Evolutionary conservation across 75 land plant genomes (phyloP), one percentile per base, ranked within the genome.

Genomic region (Azolla pinnata): DNA sequence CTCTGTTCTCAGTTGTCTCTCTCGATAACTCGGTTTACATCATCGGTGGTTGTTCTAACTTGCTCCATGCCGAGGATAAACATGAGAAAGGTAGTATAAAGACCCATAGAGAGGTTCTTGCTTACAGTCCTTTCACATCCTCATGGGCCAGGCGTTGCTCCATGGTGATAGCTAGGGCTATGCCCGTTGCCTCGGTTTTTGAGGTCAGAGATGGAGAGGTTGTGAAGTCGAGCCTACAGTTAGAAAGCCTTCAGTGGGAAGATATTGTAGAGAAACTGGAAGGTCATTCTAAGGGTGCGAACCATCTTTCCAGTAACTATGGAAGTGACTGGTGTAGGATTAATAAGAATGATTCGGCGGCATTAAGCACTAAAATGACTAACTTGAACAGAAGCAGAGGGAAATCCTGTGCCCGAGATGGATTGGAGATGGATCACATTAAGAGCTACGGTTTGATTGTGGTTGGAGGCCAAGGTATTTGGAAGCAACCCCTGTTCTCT

Each of bases 31-130:
- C 67, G 28, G 51, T 88, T 20, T 88, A 73, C 58, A 40, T 85
- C 30, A 69, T 85, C 26, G 93, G 93, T 38, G 93, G 93, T 20
- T 77, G 93, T 61, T 74, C 82, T 19, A 73, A 70, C 46, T 9
- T 32, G 7, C 50, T 74, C 45, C 44, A 63, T 32, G 64, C 44
- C 69, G 73, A 46, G 47, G 82, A 75, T 14, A 76, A 55, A 29
- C 21, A 71, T 38, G 79, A 82, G 64, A 79, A 68, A 53, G 69
- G 71, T 38, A 66, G 75, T 42, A 56, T 65, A 47, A 87, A 74
- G 61, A 83, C 87, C 4, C 88, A 84, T 57, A 80, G 75, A 57
- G 69, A 74, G 47, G 80, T 85, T 0, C 31, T 81, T 27, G 74
- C 72, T 10, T 81, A 77, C 54, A 75, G 59, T 56, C 79, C 85